These are phyloP conservation scores for Trichoderma gamsii DNA, from an alignment of 495 filamentous ascomycete species.

Conservation along the genomic window DNA sequence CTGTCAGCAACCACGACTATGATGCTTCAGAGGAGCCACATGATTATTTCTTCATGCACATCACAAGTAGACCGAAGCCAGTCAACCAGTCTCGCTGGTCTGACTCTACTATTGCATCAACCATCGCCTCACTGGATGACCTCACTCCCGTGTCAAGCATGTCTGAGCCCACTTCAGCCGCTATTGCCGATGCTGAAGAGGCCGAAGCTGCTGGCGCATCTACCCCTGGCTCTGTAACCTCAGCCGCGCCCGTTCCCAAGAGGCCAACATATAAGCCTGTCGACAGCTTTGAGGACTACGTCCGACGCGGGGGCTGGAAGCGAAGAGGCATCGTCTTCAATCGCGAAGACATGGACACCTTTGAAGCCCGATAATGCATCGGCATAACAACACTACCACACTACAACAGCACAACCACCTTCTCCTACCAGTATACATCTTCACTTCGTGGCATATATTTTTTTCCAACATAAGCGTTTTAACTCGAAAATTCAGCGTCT, in stretches of 20 bases:
- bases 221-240: conserved; percentile 25
- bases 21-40: background rate
- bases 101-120: conserved; percentile 16
- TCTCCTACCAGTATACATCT: background rate
- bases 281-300: conserved; percentile 32
- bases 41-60: conserved; percentile 15
- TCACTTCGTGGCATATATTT: conserved; percentile 6
- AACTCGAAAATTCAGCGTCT: background rate
- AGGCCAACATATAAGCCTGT: conserved; percentile 18
- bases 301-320: conserved; percentile 46
- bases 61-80: background rate
- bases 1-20: background rate
- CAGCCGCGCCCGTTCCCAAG: conserved; percentile 13
- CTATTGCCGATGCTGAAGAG: background rate
- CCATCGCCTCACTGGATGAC: conserved; percentile 3
- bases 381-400: background rate
- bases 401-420: background rate
- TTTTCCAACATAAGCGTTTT: conserved; percentile 1
- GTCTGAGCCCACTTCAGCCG: background rate
- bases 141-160: background rate
- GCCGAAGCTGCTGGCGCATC: conserved; percentile 21
- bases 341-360: conserved; percentile 19
- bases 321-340: conserved; percentile 43
- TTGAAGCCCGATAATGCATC: background rate
- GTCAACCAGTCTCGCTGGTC: conserved; percentile 15